phyloP scores from a whole-genome alignment of 2,329 filamentous ascomycete species.

The Chaetomium sp. region DNA sequence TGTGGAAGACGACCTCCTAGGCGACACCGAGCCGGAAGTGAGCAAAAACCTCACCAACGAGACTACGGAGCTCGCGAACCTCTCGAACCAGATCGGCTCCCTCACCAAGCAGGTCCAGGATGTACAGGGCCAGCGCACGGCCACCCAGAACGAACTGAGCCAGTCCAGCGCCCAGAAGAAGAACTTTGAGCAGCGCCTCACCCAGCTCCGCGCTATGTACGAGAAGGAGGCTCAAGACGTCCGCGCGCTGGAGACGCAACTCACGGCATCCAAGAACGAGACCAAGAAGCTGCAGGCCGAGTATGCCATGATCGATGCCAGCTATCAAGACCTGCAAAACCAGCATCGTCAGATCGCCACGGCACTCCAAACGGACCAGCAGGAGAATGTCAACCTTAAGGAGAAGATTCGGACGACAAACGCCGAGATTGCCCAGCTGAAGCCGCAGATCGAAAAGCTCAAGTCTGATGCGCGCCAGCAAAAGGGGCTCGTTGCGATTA shows the following conservation, averaged over 20 bases:
- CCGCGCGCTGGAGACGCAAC: slow-evolving; percentile 79
- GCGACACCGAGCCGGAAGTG: slow-evolving; percentile 84
- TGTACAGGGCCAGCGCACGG: slow-evolving; percentile 77
- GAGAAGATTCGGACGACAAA: slow-evolving; percentile 85
- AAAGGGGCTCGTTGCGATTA: slow-evolving; percentile 94
- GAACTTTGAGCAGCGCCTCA: slow-evolving; percentile 85
- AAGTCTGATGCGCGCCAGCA: slow-evolving; percentile 91
- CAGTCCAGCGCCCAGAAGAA: slow-evolving; percentile 85
- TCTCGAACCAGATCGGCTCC: slow-evolving; percentile 92
- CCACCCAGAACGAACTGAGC: slow-evolving; percentile 78
- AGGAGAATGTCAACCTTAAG: slow-evolving; percentile 83
- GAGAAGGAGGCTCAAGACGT: slow-evolving; percentile 92
- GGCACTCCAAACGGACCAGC: slow-evolving; percentile 81
- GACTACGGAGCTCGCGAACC: slow-evolving; percentile 88
- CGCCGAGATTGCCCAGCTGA: slow-evolving; percentile 77
- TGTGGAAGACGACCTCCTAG: slow-evolving; percentile 79
- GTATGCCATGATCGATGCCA: slow-evolving; percentile 78
- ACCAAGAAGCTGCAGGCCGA: slow-evolving; percentile 84
- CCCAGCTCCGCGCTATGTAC: slow-evolving; percentile 84
- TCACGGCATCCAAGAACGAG: slow-evolving; percentile 74
- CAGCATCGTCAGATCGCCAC: slow-evolving; percentile 77
- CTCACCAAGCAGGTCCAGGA: slow-evolving; percentile 93
- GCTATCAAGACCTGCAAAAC: slow-evolving; percentile 75
- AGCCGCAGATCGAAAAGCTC: slow-evolving; percentile 89
- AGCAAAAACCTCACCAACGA: slow-evolving; percentile 87